Base-by-base conservation (phyloP, 495 filamentous ascomycete genomes). In the Penicillium ochrochloron region DNA sequence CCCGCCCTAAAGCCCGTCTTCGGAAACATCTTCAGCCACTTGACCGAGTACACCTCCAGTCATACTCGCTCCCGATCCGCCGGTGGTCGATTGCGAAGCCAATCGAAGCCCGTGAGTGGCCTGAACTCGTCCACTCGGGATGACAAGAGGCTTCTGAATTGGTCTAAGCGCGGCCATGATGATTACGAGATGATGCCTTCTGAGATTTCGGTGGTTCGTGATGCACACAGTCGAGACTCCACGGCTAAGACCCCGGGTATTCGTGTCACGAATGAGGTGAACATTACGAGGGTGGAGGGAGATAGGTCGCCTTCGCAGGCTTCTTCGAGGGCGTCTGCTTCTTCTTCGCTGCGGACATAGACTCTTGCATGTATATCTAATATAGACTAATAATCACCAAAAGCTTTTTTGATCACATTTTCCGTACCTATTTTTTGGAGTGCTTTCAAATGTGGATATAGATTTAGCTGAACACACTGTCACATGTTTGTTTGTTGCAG, bases 1-100 rank as follows among this genome's bases (percentile, higher is more conserved):
- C 80, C 80, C 11, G 80, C 78, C 19, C 64, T 81, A 46, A 80
- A 80, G 53, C 77, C 78, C 10, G 61, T 82, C 34, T 79, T 80
- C 37, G 76, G 77, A 27, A 72, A 69, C 46, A 34, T 73, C 2
- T 75, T 73, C 48, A 44, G 52, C 21, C 72, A 73, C 42, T 17
- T 73, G 21, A 69, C 66, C 1, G 71, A 74, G 56, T 69, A 73
- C 44, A 69, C 69, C 2, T 62, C 66, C 17, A 74, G 69, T n/a
- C 67, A 68, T 34, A 72, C 67, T 6, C 71, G 64, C 42, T 67
- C 73, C 10, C 69, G 60, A 23, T 71, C 63, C n/a, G 63, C 62
- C 14, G 31, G 44, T 3, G 61, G 56, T 0, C 61, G 59, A 11
- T 31, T 73, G 25, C 55, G 56, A 33, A 65, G 58, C n/a, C 65